Base-by-base conservation (phyloP, 768 basidiomycete species). In the Russula compacta region DNA sequence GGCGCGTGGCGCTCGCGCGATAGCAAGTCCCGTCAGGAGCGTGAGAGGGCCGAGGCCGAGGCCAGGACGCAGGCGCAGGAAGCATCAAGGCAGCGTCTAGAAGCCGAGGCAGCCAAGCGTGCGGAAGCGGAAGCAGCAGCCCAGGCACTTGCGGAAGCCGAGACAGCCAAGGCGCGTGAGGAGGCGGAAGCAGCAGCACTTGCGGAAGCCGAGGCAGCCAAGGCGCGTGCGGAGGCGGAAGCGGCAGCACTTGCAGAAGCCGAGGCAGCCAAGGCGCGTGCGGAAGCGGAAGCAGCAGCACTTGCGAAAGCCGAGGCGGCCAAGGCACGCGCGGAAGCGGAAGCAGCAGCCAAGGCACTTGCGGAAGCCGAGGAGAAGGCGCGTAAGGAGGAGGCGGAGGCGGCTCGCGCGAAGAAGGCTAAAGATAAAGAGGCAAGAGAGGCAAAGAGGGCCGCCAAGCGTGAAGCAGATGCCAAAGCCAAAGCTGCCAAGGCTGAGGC, bases 1-100 rank as follows among this genome's bases (percentile, higher is more conserved):
- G 61, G 61, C 32, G 61, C 33, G 6, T 62, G 61, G 61, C 56
- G 35, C 61, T 19, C 61, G 40, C 60, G 54, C n/a, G 60, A 55
- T 33, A 29, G 2, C 38, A 56, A 51, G 32, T 0, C 56, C 6
- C 61, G 61, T 12, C 56, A 62, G 56, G 56, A 62, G 56, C 56
- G 60, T 11, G 58, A 59, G 35, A 53, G 33, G 48, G n/a, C 19
- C 5, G 56, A 58, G 10, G 60, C 56, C 12, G 60, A 52, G 3
- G 50, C 55, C 21, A 53, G 50, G 56, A 44, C 56, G 11, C 46
- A 32, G 21, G 61, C 61, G 8, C 61, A 62, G 21, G 61, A 33
- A 1, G 56, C 39, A 8, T 4, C 61, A 12, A 53, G 39, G 39
- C 38, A 3, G n/a, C 61, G 61, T 43, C 7, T 62, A 10, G 61